Evolutionary conservation across 2,329 filamentous ascomycete species (phyloP), one percentile per base, ranked within the genome.

Genomic region (Chlorencoelia australis): DNA sequence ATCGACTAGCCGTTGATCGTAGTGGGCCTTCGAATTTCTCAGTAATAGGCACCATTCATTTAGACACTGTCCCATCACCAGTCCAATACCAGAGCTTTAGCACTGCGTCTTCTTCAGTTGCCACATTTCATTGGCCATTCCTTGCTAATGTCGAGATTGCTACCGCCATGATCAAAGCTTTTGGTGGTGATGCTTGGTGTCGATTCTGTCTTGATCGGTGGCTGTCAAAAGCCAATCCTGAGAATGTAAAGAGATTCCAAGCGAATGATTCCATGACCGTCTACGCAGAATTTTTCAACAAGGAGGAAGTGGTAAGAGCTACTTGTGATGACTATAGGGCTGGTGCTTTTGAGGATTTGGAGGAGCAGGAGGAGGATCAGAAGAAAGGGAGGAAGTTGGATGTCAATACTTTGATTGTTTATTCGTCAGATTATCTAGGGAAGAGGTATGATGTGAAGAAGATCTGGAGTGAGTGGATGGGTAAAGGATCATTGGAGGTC

Each of bases 71-170:
- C 2, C 68, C 66, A 5, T 68, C 66, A 5, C 46, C 58, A 14
- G 53, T 57, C 4, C 65, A 69, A 53, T 71, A n/a, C n/a, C n/a
- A n/a, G n/a, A n/a, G n/a, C n/a, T n/a, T n/a, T n/a, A n/a, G 65
- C 62, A 68, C 42, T 37, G 54, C 5, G 46, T 61, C 33, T 58
- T 24, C 65, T 7, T 43, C 45, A 2, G 56, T 59, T 13, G 50
- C 55, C n/a, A 48, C 37, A 9, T 69, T 63, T 49, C 67, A 71
- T 53, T 71, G 68, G 68, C 59, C 67, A 3, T 59, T 72, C 25
- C 57, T 72, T 6, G 67, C 68, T 8, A 65, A 66, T 21, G 54
- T 59, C 5, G 57, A 63, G 3, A 37, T 63, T 0, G 65, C 66
- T 1, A 59, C 62, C 11, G n/a, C n/a, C n/a, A n/a, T n/a, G n/a